Evolutionary conservation across 225 moss, liverwort and hornwort species (phyloP).

Genomic region (Pleurozium schreberi): DNA sequence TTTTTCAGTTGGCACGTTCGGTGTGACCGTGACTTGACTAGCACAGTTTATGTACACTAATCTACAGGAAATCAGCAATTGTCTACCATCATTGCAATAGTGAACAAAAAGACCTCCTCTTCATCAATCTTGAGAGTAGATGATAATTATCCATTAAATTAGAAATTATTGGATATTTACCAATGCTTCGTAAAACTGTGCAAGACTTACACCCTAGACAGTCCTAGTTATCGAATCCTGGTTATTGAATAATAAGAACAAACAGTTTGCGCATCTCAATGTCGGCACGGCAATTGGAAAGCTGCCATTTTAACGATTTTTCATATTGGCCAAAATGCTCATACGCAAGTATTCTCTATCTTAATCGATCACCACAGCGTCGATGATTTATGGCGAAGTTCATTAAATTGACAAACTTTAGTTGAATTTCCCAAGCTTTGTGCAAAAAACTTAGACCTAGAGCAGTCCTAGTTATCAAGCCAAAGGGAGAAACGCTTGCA

Average conservation of each 20-base stretch:
- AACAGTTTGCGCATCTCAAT: background rate
- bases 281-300: too few species aligned
- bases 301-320: background rate
- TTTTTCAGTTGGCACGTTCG: background rate
- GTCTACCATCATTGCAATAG: background rate
- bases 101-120: background rate
- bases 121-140: background rate
- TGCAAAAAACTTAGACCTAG: background rate
- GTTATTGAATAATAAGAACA: background rate
- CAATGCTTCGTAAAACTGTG: background rate
- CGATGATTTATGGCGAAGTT: background rate
- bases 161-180: background rate
- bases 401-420: background rate
- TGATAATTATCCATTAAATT: background rate
- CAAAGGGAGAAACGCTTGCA: background rate
- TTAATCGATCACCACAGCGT: background rate
- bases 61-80: background rate
- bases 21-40: background rate
- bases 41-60: background rate
- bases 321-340: background rate
- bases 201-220: background rate
- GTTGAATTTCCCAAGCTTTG: too few species aligned
- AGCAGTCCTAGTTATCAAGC: background rate
- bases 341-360: background rate
- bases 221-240: too few species aligned